Conservation (phyloP, 805 yeast species). For the Nakazawaea wyomingensis region DNA sequence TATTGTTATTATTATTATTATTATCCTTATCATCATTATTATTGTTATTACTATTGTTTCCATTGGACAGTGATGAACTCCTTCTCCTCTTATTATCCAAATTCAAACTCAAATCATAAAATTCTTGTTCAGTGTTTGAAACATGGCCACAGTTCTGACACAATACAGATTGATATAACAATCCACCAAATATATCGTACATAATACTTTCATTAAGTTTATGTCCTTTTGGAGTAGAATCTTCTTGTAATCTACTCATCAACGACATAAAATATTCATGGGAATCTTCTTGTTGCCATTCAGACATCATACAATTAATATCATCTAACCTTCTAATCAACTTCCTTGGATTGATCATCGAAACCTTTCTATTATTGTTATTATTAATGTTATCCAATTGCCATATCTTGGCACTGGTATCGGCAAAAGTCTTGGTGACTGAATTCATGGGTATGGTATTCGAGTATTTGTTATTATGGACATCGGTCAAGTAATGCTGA, state of each 20-base stretch:
- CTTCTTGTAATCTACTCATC: conserved; percentile 84
- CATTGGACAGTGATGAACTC: no score
- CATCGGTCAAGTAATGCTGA: conserved; percentile 72
- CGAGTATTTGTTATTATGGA: conserved; percentile 48
- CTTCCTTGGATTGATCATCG: conserved; percentile 68
- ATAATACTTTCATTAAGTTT: conserved; percentile 77
- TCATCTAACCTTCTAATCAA: conserved; percentile 69
- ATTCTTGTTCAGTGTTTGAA: conserved; percentile 86
- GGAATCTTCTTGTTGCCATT: conserved; percentile 97
- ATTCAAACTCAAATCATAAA: conserved; percentile 86
- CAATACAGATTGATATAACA: conserved; percentile 75
- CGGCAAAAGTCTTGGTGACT: conserved; percentile 64
- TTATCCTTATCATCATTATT: no score
- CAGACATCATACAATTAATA: conserved; percentile 93
- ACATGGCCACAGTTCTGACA: conserved; percentile 80
- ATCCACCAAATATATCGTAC: conserved; percentile 93
- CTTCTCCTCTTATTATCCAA: conserved; percentile 49
- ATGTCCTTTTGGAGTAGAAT: conserved; percentile 83
- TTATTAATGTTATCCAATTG: conserved; percentile 45
- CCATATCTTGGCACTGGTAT: conserved; percentile 68
- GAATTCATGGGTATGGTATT: conserved; percentile 45
- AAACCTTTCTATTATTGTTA: conserved; percentile 28
- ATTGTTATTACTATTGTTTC: no score
- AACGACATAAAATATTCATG: conserved; percentile 96
- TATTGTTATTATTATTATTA: no score